Evolutionary conservation across 2,329 filamentous ascomycete genomes (phyloP).

Genomic region (Diaporthe capsici): DNA sequence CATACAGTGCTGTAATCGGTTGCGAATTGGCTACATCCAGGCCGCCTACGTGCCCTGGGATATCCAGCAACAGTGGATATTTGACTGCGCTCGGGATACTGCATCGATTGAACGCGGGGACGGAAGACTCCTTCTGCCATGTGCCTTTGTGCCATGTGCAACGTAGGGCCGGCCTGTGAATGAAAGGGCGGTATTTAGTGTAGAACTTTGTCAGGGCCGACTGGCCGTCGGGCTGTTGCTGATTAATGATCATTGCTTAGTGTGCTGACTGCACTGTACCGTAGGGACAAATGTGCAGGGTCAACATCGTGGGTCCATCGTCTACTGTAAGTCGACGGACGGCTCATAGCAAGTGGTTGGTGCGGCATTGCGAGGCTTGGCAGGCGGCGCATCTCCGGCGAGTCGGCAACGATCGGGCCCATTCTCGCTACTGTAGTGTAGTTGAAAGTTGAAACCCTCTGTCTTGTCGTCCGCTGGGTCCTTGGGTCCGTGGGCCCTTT

Average conservation of each 20-base stretch:
- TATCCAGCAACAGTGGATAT: neutral
- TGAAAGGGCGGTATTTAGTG: neutral
- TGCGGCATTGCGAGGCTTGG: neutral
- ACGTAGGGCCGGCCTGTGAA: neutral
- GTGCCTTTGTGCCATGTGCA: neutral
- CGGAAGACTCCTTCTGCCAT: neutral
- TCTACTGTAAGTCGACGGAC: neutral
- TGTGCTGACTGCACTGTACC: too few relatives aligned
- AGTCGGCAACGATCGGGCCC: slow-evolving; percentile 25
- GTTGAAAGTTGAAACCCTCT: slow-evolving; percentile 3
- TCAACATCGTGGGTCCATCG: neutral
- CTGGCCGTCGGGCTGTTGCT: neutral
- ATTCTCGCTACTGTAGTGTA: neutral
- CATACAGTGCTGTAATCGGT: neutral
- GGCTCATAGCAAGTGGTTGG: slow-evolving; percentile 12
- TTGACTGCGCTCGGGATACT: neutral
- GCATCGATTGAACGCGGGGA: neutral
- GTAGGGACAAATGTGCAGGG: neutral
- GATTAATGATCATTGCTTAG: neutral
- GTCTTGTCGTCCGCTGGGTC: neutral
- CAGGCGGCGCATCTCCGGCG: slow-evolving; percentile 24
- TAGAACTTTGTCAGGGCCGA: neutral
- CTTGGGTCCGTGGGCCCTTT: neutral
- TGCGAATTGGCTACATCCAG: too few relatives aligned
- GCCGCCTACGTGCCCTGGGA: neutral